Evolutionary conservation across 2,329 filamentous ascomycete species (phyloP), one percentile per base, ranked within the genome.

Genomic region (Teratosphaeria gauchensis): DNA sequence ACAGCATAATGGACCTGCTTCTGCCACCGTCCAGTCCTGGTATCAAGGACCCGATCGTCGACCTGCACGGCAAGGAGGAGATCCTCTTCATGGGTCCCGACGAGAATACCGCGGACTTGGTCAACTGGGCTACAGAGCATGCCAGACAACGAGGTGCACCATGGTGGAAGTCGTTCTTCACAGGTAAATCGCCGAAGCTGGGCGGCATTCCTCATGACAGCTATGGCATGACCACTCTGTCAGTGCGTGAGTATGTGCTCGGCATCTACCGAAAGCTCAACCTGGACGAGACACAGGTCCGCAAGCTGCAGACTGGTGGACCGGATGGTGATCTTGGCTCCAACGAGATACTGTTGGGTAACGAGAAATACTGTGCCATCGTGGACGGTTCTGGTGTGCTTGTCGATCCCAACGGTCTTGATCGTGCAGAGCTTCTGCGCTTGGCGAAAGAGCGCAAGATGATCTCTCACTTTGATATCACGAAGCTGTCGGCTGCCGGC

Each of bases 91-190:
- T 99, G 90, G 94, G 94, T 35, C 94, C 94, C 0, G 94, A 99
- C 66, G 94, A 99, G 84, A 99, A 99, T 78, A 99, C 94, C 1
- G 94, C 94, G 24, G 90, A 96, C 69, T 82, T 99, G 35, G 94
- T 99, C 56, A 86, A 99, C 76, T 99, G 94, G 94, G 94, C 94
- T n/a, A 99, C 94, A 1, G 87, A 94, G 74, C 94, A 99, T 74
- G 94, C 94, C 61, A 85, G 90, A 56, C 78, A 79, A 62, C 86
- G 94, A 67, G 91, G 91, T 53, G 94, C 94, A 4, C 90, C 91
- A 31, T 99, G 92, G 90, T 99, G 94, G 94, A 99, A 99, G 81
- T 99, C 94, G 0, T 99, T 99, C 84, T 99, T 99, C 82, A 99
- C 94, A 1, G 94, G 94, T 70, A 99, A 99, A 82, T 96, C 90